Conservation (phyloP, 164 flowering plant species). For the Stephania japonica region DNA sequence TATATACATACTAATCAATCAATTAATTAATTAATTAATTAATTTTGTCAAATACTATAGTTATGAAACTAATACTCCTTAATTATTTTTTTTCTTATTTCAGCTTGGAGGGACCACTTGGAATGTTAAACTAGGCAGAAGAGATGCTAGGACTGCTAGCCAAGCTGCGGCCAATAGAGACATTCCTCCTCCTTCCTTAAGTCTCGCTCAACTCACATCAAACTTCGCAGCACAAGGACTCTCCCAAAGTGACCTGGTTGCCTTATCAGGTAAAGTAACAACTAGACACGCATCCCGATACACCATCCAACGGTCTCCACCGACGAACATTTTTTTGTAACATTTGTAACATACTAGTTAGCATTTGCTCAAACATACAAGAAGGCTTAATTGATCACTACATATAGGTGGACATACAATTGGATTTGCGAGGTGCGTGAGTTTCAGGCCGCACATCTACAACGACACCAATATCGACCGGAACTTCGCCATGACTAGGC, state of each 20-base stretch:
- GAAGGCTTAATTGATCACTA: neutral
- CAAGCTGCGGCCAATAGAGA: slow-evolving; percentile 32
- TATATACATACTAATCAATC: neutral
- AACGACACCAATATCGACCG: slow-evolving; percentile 20
- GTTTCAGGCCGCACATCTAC: slow-evolving; percentile 17
- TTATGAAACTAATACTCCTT: too few species aligned
- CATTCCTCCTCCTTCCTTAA: slow-evolving; percentile 38
- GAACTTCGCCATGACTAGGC: slow-evolving; percentile 11
- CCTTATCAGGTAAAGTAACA: slow-evolving; percentile 28
- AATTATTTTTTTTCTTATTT: neutral
- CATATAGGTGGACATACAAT: slow-evolving; percentile 21
- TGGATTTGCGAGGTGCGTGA: slow-evolving; percentile 20
- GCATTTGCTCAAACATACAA: too few species aligned
- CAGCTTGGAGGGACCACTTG: slow-evolving; percentile 47
- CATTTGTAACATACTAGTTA: too few species aligned
- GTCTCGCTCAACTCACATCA: slow-evolving; percentile 28
- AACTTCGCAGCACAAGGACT: slow-evolving; percentile 35
- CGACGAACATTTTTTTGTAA: too few species aligned
- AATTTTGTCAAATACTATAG: too few species aligned
- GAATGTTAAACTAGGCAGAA: slow-evolving; percentile 45
- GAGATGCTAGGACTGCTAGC: slow-evolving; percentile 44
- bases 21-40: neutral
- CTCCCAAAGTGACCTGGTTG: slow-evolving; percentile 43
- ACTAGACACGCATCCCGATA: too few species aligned
- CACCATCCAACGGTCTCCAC: too few species aligned